Evolutionary conservation across 306 rosid species (phyloP).

Genomic region (Rosa rugosa): DNA sequence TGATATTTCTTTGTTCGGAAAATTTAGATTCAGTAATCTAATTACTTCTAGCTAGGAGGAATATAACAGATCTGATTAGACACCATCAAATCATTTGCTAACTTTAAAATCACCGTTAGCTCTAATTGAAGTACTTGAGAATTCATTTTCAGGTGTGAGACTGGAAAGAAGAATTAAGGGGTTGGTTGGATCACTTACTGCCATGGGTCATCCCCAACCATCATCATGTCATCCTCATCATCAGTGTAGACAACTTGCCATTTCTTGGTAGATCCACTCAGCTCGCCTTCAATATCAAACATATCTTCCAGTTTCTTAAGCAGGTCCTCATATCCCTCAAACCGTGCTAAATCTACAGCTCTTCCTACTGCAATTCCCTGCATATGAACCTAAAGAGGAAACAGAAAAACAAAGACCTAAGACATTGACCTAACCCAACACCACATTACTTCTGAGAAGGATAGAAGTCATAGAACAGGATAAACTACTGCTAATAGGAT

Average conservation of each 20-base stretch:
- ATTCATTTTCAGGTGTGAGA: not conserved
- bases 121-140: constrained; percentile 1
- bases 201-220: constrained; percentile 99
- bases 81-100: not conserved
- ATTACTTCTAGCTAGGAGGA: not conserved
- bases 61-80: not conserved
- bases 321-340: constrained; percentile 75
- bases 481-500: not conserved
- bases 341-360: constrained; percentile 87
- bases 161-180: constrained; percentile 4
- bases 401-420: not conserved
- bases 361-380: constrained; percentile 99
- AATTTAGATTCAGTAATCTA: not conserved
- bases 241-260: constrained; percentile 97
- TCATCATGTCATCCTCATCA: constrained; percentile 96
- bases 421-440: constrained; percentile 1
- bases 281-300: constrained; percentile 90
- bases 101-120: not conserved
- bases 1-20: not conserved
- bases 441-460: not conserved
- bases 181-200: constrained; percentile 55
- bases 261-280: constrained; percentile 64
- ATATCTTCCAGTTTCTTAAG: constrained; percentile 81
- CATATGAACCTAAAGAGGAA: constrained; percentile 79
- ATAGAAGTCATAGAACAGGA: not conserved